Conservation (phyloP, 2,329 filamentous ascomycete genomes). For the Biscogniauxia mediterranea region DNA sequence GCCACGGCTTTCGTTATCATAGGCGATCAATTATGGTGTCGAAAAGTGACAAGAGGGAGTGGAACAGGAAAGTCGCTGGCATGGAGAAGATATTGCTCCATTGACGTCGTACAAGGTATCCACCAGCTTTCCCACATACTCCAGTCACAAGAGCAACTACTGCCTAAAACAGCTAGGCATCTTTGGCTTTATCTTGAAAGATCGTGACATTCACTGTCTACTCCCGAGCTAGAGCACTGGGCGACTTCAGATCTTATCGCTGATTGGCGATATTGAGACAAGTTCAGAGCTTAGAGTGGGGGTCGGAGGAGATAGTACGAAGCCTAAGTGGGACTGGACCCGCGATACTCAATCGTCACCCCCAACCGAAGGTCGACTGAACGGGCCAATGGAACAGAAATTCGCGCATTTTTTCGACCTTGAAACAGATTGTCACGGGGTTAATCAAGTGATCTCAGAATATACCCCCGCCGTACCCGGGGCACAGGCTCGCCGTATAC, state of each 20-base stretch:
- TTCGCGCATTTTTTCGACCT: slow-evolving; percentile 10
- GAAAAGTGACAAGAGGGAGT: neutral
- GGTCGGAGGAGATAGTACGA: neutral
- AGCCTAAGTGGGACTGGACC: neutral
- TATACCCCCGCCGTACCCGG: slow-evolving; percentile 3
- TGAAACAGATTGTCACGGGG: slow-evolving; percentile 12
- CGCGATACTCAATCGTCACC: neutral
- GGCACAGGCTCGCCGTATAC: neutral
- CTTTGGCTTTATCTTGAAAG: neutral
- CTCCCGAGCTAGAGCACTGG: neutral
- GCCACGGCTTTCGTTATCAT: neutral
- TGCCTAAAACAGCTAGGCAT: slow-evolving; percentile 2
- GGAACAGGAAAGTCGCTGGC: neutral
- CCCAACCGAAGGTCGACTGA: neutral
- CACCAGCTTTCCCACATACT: neutral
- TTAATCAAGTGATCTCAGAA: slow-evolving; percentile 7
- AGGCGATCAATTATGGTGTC: neutral
- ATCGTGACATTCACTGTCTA: neutral
- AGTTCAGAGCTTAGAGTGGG: neutral
- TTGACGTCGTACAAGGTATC: neutral
- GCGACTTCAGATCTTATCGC: neutral
- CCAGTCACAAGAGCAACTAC: neutral
- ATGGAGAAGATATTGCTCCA: neutral
- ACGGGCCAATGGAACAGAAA: slow-evolving; percentile 13
- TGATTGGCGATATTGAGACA: neutral